phyloP scores from a whole-genome alignment of 257 asterid species.

The Ehretia macrophylla region DNA sequence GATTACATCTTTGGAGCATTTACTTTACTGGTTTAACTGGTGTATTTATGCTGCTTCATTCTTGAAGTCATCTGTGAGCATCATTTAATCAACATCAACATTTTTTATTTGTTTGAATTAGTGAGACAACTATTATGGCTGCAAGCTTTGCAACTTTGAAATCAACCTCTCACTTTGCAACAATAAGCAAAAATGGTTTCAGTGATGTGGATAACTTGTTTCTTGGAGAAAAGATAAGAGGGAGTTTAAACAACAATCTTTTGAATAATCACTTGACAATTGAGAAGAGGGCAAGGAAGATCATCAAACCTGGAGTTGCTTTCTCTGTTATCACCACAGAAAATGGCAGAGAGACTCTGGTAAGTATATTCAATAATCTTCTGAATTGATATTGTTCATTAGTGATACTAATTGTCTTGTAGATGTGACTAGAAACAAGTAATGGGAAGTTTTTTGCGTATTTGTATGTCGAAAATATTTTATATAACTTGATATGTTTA shows the following conservation, averaged over 20 bases:
- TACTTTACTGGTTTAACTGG: slow-evolving; percentile 27
- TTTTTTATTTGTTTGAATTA: slow-evolving; percentile 8
- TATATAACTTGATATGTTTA: no score
- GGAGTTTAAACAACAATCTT: slow-evolving; percentile 32
- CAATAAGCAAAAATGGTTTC: slow-evolving; percentile 26
- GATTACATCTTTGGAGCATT: slow-evolving; percentile 24
- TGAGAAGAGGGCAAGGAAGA: slow-evolving; percentile 30
- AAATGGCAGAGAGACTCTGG: slow-evolving; percentile 50
- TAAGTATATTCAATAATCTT: slow-evolving; percentile 10
- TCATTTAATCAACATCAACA: background rate
- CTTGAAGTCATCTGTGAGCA: no score
- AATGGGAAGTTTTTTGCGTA: no score
- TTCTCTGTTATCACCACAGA: slow-evolving; percentile 76
- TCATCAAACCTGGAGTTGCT: slow-evolving; percentile 58
- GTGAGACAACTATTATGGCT: slow-evolving; percentile 45
- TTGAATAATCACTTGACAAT: slow-evolving; percentile 28
- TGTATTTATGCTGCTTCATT: slow-evolving; percentile 13
- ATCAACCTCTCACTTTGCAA: slow-evolving; percentile 39
- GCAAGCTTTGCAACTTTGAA: slow-evolving; percentile 51
- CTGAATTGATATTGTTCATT: background rate
- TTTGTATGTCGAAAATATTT: no score
- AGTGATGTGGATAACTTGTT: slow-evolving; percentile 47
- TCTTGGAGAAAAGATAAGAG: slow-evolving; percentile 51
- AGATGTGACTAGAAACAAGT: no score
- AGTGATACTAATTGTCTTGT: no score